Base-by-base conservation (phyloP, 768 basidiomycete species). In the Gloeopeniophorella convolvens region DNA sequence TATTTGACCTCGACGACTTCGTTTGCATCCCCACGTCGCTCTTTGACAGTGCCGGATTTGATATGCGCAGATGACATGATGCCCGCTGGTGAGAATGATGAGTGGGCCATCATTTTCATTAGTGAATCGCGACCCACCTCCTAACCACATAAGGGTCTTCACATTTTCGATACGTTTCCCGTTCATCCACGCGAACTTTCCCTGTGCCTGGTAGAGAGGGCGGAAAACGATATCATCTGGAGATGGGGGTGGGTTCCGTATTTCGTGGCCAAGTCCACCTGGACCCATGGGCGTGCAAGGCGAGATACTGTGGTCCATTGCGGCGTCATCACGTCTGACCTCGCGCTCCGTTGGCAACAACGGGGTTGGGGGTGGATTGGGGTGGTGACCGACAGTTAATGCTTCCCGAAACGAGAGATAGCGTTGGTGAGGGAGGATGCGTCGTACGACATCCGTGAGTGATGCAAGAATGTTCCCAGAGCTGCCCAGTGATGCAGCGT, bases 51-150 rank as follows among this genome's bases (percentile, higher is more conserved):
- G 26, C 54, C 54, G 13, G 42, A 51, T 42, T 55, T 51, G 39
- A 55, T 52, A 37, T 55, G 20, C 13, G 54, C 54, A 36, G 50
- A 45, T 16, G 54, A 55, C 49, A 51, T 55, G 8, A 45, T 15
- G 9, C 54, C 54, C 39, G 51, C 54, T 55, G n/a, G 16, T n/a
- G 16, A 23, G 20, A 32, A 42, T n/a, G 21, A 33, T 41, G 6
- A 41, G 37, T 31, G 28, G 32, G 26, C 28, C 21, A 20, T 23
- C 21, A 28, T 1, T 0, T 4, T 21, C 23, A n/a, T 18, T 10
- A 35, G 16, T 1, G 21, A 45, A 32, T 27, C 26, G 15, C 13
- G 9, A 28, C 28, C 30, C 28, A 43, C 55, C 50, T 42, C 55
- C 55, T 39, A 56, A 31, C 51, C 41, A 54, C 23, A 46, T 46